Evolutionary conservation across 2,329 filamentous ascomycete species (phyloP).

Genomic region (Periconia digitata): DNA sequence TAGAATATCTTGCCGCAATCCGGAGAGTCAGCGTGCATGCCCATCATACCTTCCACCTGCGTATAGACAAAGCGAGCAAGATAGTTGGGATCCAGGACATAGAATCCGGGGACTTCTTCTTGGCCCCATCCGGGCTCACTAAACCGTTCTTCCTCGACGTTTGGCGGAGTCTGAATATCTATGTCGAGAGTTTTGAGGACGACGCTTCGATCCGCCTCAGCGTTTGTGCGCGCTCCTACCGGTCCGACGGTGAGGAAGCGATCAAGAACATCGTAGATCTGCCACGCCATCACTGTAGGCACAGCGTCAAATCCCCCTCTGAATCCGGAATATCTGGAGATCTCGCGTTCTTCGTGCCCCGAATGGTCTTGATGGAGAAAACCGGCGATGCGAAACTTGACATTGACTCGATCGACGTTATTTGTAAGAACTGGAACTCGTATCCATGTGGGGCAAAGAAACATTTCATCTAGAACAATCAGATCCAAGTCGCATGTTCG

Average conservation of each 20-base stretch:
- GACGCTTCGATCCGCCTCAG: slow-evolving; percentile 4
- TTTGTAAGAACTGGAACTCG: slow-evolving; percentile 11
- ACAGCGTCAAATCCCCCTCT: slow-evolving; percentile 1
- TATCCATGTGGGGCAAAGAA: slow-evolving; percentile 16
- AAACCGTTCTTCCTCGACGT: slow-evolving; percentile 3
- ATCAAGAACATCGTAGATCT: slow-evolving; percentile 18
- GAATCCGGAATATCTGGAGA: slow-evolving; percentile 10
- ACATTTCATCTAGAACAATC: slow-evolving; percentile 15
- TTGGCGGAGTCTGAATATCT: slow-evolving; percentile 13
- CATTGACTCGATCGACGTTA: slow-evolving; percentile 10
- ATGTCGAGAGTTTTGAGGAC: slow-evolving; percentile 14
- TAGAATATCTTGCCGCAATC: slow-evolving; percentile 11
- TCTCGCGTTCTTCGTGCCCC: neutral
- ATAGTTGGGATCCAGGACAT: slow-evolving; percentile 8
- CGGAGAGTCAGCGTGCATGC: slow-evolving; percentile 1
- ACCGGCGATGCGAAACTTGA: slow-evolving; percentile 14
- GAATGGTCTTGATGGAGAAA: slow-evolving; percentile 3
- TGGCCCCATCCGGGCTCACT: neutral
- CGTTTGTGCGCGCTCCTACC: neutral
- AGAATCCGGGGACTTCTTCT: neutral
- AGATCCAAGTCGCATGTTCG: slow-evolving; percentile 14
- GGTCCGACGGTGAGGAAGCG: slow-evolving; percentile 16
- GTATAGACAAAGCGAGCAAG: slow-evolving; percentile 5
- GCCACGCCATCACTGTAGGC: slow-evolving; percentile 10
- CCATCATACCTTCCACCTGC: slow-evolving; percentile 5